Base-by-base conservation (phyloP, 495 filamentous ascomycete genomes). In the Tetracladium setigerum region DNA sequence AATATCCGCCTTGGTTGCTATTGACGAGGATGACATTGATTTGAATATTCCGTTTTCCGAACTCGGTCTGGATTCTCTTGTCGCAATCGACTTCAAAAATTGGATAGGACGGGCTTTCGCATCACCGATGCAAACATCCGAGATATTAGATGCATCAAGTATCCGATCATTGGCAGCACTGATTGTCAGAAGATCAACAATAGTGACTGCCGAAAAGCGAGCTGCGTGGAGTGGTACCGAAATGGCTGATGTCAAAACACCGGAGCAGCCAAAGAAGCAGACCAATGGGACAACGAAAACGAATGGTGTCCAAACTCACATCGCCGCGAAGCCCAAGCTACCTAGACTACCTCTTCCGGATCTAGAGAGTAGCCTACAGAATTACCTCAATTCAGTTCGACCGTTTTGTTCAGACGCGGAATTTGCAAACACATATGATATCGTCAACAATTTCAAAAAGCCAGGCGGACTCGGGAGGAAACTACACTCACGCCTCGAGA, bases 81-180 rank as follows among this genome's bases (percentile, higher is more conserved):
- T 74, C 31, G 75, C 76, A 4, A 71, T 81, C 7, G 78, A 82
- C 49, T 46, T 80, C 10, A 66, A 76, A 1, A 74, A 69, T 18
- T 82, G 74, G 73, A 67, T 77, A n/a, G 39, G 32, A 5, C 45
- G 53, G 30, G 53, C 46, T 24, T 51, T 59, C 42, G 30, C 42
- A 30, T 36, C 43, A 9, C 16, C 42, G 4, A n/a, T 59, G 17
- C 57, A 59, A 30, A 51, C 46, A 15, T 37, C 49, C n/a, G 57
- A 59, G 47, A 44, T 59, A 5, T 24, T 41, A 9, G 40, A 49
- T 11, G 17, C 57, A 13, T n/a, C 46, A 6, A 58, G 46, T 30
- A 47, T 58, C 19, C n/a, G 31, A 27, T 30, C 35, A n/a, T 37
- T 58, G 18, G 44, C 52, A 5, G 30, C 17, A 15, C 22, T 43